Evolutionary conservation across 2,329 filamentous ascomycete species (phyloP), one percentile per base, ranked within the genome.

Genomic region (Colletotrichum chlorophyti): DNA sequence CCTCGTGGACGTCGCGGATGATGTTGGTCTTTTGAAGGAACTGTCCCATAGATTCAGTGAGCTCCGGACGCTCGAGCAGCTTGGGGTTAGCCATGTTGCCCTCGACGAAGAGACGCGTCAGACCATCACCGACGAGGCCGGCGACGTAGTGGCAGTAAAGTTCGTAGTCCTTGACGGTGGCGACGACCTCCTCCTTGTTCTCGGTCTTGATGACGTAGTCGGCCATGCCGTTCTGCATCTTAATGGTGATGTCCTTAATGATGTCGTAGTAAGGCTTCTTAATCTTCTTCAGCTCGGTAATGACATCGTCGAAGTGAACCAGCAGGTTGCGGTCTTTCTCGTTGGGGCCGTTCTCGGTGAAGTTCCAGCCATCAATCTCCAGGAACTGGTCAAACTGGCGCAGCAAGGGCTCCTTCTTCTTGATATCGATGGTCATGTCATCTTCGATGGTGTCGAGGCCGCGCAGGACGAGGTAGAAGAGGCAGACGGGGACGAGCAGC

Each of bases 11-110:
- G 72, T 99, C 95, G 70, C 95, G 91, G 70, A 98, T 97, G 73
- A 99, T 97, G 81, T 99, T 99, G 64, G 93, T 96, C 81, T 99
- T 97, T 72, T 99, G 95, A 61, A 99, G 80, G 76, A 99, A 97
- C 65, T 97, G 90, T 21, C 92, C 95, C 95, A 99, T 99, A 40
- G 92, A 94, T 76, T 97, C 93, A 66, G 92, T 91, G 46, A 99
- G 84, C 61, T 91, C 81, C 29, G 90, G 87, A 48, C 91, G 86
- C 63, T 93, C 84, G 49, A 94, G 79, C 48, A 99, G 83, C 54
- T 88, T 90, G 3, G 91, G 89, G 73, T 97, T 97, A 60, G 92
- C 95, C 55, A 96, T 88, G 61, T 90, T 85, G 47, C 90, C 89
- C 71, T 91, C 88, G 41, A 98, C 92, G 65, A 99, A 98, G 19